Conservation (phyloP, 2,329 filamentous ascomycete species). For the Apiospora pterosperma region DNA sequence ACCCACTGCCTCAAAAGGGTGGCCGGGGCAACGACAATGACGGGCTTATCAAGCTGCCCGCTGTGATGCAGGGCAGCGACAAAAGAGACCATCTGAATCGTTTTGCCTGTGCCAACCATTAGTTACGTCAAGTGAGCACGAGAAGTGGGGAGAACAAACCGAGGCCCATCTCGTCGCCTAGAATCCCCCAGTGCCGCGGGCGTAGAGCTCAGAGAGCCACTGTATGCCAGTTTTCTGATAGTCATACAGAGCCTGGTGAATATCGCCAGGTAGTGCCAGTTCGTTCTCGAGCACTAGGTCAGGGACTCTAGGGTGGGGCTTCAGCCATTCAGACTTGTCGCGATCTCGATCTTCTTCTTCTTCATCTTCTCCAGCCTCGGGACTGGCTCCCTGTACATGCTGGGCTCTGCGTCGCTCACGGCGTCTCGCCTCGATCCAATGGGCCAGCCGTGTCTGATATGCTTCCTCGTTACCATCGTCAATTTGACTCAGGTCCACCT, state of each 20-base stretch:
- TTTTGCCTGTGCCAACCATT: conserved; percentile 54
- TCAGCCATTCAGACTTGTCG: conserved; percentile 66
- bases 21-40: conserved; percentile 89
- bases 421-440: conserved; percentile 68
- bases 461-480: conserved; percentile 87
- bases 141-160: conserved; percentile 38
- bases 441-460: conserved; percentile 71
- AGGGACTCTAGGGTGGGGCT: conserved; percentile 77
- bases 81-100: conserved; percentile 69
- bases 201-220: conserved; percentile 91
- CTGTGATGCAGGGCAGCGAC: conserved; percentile 91
- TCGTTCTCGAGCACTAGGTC: conserved; percentile 74
- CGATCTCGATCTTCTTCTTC: conserved; percentile 40
- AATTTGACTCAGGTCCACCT: conserved; percentile 54
- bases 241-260: conserved; percentile 87
- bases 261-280: conserved; percentile 83
- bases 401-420: conserved; percentile 48
- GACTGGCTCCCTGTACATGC: conserved; percentile 20
- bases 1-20: conserved; percentile 98
- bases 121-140: background rate
- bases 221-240: conserved; percentile 97
- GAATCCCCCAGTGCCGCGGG: conserved; percentile 89
- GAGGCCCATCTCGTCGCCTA: conserved; percentile 98
- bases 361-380: conserved; percentile 35
- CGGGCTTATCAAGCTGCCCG: conserved; percentile 75